Evolutionary conservation across 345 rosid species (phyloP).

Genomic region (Lepidium sativum): DNA sequence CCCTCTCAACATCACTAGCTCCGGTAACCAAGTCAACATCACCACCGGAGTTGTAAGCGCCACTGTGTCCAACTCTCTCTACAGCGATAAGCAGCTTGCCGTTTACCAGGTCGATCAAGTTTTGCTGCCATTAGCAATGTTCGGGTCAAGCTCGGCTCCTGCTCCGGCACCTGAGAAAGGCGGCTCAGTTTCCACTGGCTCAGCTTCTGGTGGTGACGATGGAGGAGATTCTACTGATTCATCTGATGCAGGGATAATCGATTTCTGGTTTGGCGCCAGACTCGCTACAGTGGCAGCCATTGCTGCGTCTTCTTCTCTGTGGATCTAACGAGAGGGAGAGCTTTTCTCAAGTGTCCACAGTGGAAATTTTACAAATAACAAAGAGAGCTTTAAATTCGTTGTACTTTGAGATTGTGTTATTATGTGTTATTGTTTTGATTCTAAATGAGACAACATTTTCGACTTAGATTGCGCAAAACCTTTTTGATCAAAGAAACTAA

Average conservation of each 20-base stretch:
- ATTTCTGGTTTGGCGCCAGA: background rate
- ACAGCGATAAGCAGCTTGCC: constrained; percentile 45
- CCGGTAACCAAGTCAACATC: constrained; percentile 74
- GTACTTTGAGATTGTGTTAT: constrained; percentile 15
- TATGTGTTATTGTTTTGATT: background rate
- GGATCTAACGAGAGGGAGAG: constrained; percentile 26
- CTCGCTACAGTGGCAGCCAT: constrained; percentile 7
- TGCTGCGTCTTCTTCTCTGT: constrained; percentile 28
- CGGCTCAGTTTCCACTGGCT: constrained; percentile 29
- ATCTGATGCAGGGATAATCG: constrained; percentile 31
- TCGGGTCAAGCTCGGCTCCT: constrained; percentile 54
- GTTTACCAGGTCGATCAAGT: constrained; percentile 80
- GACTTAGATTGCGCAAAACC: constrained; percentile 9
- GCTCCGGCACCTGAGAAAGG: constrained; percentile 55
- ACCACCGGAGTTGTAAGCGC: constrained; percentile 67
- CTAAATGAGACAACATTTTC: background rate
- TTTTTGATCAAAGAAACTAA: constrained; percentile 12
- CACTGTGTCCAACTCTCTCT: constrained; percentile 54
- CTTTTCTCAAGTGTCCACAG: background rate
- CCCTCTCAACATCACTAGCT: constrained; percentile 64
- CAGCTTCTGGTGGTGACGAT: constrained; percentile 41
- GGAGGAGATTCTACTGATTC: constrained; percentile 33
- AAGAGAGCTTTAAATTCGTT: constrained; percentile 10
- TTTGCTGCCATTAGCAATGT: constrained; percentile 55
- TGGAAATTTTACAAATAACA: background rate